phyloP scores from a whole-genome alignment of 495 filamentous ascomycete species.

The Friedmanniomyces simplex region DNA sequence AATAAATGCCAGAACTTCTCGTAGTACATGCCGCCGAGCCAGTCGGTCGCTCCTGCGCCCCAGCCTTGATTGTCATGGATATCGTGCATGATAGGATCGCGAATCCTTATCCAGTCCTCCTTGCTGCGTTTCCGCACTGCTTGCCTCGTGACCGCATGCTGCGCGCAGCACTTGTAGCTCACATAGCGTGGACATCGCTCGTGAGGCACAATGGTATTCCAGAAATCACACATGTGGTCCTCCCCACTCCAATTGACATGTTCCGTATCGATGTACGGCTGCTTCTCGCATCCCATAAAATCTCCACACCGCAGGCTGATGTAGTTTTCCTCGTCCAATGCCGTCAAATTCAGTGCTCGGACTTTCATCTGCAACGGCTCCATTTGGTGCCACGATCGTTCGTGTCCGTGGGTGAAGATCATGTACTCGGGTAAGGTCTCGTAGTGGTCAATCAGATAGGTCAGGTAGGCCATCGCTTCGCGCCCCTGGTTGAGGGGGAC shows the following conservation, averaged over 20 bases:
- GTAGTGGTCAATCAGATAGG: conserved; percentile 62
- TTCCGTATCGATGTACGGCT: no score
- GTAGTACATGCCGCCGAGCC: not conserved
- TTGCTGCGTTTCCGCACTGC: not conserved
- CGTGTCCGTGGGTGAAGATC: conserved; percentile 59
- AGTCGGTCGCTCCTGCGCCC: no score
- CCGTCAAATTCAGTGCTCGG: not conserved
- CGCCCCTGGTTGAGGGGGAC: conserved; percentile 45
- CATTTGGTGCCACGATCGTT: conserved; percentile 54
- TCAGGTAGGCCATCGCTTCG: conserved; percentile 64
- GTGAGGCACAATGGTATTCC: not conserved
- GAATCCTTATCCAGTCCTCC: not conserved
- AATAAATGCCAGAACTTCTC: not conserved
- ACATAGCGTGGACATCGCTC: not conserved
- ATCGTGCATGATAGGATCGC: not conserved
- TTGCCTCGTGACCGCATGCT: not conserved
- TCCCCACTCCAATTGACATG: not conserved
- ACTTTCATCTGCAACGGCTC: conserved; percentile 24
- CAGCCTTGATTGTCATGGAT: no score
- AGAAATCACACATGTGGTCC: not conserved
- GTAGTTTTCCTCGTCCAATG: conserved; percentile 1
- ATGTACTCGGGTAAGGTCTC: conserved; percentile 53
- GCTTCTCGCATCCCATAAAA: not conserved
- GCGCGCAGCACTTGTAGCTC: not conserved
- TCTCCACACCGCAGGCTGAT: not conserved